These are phyloP conservation scores for Stropharia rugosoannulata DNA, from an alignment of 768 basidiomycete genomes.

Conservation along the genomic window DNA sequence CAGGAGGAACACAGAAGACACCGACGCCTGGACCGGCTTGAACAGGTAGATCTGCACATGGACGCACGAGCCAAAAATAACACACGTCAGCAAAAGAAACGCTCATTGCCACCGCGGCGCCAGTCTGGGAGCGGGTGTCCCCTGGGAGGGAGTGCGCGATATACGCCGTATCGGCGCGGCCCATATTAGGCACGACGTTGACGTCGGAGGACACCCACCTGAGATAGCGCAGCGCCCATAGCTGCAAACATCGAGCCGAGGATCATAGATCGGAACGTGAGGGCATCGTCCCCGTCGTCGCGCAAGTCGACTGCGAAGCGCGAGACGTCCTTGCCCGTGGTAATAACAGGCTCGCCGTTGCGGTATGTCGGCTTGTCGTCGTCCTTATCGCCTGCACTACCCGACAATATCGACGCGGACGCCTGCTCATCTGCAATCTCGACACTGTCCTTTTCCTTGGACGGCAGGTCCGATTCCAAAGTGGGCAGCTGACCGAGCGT, in stretches of 20 bases:
- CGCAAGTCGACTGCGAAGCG: constrained; percentile 53
- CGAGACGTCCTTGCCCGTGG: constrained; percentile 49
- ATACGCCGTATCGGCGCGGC: neutral
- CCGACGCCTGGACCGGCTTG: constrained; percentile 52
- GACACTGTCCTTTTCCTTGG: constrained; percentile 14
- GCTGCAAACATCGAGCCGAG: constrained; percentile 59
- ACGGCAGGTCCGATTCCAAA: constrained; percentile 1
- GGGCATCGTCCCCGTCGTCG: constrained; percentile 55
- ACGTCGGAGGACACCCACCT: constrained; percentile 33
- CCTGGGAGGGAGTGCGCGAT: neutral
- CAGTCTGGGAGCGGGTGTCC: neutral
- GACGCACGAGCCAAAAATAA: neutral
- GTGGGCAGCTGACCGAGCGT: neutral
- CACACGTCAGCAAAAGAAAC: neutral
- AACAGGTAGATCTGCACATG: constrained; percentile 51
- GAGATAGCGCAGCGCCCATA: constrained; percentile 55
- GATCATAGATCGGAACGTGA: constrained; percentile 55
- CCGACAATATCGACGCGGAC: neutral
- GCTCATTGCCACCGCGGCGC: neutral
- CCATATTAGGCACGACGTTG: neutral
- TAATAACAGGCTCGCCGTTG: constrained; percentile 43
- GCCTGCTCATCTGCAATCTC: constrained; percentile 21
- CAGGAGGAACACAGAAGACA: constrained; percentile 58
- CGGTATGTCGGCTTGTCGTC: constrained; percentile 29
- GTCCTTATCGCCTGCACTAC: constrained; percentile 6